Evolutionary conservation across 73 alveolate genomes (phyloP), one percentile per base, ranked within the genome.

Genomic region (Stentor coeruleus): DNA sequence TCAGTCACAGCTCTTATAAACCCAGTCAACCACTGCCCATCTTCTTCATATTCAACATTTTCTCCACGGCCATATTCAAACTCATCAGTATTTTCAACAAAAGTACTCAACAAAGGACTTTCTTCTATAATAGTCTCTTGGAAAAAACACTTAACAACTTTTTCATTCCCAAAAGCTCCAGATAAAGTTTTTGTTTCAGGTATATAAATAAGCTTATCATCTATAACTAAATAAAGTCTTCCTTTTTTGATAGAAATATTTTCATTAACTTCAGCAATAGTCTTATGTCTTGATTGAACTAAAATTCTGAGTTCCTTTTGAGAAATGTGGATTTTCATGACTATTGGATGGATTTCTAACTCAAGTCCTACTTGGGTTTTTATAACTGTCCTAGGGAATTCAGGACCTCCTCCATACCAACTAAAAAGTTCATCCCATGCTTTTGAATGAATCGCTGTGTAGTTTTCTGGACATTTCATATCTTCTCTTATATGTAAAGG

Each of bases 321-420:
- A 20, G 66, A 49, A 11, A 49, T 20, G 66, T 49, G 66, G 33
- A 66, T 33, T 20, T 66, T 20, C 11, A 66, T 14, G n/a, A 2
- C 79, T 33, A 20, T 26, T 26, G 79, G 79, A 66, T 26, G 33
- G 15, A 20, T 20, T 40, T 66, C 79, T 1, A 66, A 11, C 15
- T 66, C 79, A 28, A 66, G 0, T 0, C n/a, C 79, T 66, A 20
- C 42, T 11, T 66, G n/a, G 26, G n/a, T 31, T 20, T 11, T 37
- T 14, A 66, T 66, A 1, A 66, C 79, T 72, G 86, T 86, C 77
- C 98, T 81, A 20, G 95, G 93, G 76, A 90, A 91, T 38, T 85
- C 91, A 40, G 95, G 93, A 3, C 93, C 93, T n/a, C 96, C 95
- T 55, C 95, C 95, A 81, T 93, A 93, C 96, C 98, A 93, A 40